Percentiles rank a stretch among this genome's conserved stretches.
These are phyloP conservation scores for Serendipita sp. DNA, from an alignment of 768 basidiomycete species.

Conservation along the genomic window DNA sequence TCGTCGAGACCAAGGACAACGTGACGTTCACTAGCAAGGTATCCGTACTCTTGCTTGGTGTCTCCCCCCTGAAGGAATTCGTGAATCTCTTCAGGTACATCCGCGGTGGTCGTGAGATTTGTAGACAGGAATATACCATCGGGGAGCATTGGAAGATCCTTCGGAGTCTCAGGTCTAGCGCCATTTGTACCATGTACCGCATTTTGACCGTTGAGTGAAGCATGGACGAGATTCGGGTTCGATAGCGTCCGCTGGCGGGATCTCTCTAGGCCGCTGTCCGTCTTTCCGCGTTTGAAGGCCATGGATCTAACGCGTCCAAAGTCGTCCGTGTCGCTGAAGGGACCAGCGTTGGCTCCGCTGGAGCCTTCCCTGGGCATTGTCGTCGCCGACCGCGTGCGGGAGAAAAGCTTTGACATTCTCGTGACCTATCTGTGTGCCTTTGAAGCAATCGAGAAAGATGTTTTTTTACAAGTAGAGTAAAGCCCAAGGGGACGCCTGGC, in stretches of 20 bases:
- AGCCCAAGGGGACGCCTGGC: background rate
- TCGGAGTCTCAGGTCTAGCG: background rate
- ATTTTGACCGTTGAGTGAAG: background rate
- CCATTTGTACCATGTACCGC: background rate
- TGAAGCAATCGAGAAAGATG: background rate
- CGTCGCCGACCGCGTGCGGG: background rate
- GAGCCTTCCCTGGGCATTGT: background rate
- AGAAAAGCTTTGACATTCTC: slow-evolving; percentile 4
- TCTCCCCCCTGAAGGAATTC: background rate
- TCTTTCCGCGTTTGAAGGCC: slow-evolving; percentile 4
- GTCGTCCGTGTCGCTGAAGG: slow-evolving; percentile 1
- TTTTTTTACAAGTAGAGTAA: background rate
- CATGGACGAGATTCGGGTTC: background rate
- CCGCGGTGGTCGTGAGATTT: background rate
- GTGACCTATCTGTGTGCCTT: background rate
- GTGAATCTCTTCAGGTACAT: too few relatives aligned
- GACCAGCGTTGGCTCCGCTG: background rate
- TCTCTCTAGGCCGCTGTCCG: background rate
- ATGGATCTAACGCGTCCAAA: background rate
- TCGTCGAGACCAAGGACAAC: slow-evolving; percentile 63
- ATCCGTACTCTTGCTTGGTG: slow-evolving; percentile 39
- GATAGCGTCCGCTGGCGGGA: slow-evolving; percentile 5
- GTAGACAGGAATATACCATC: background rate
- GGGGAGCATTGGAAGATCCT: slow-evolving; percentile 1
- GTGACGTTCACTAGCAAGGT: slow-evolving; percentile 54